Evolutionary conservation across 129 eudicot genomes (phyloP), one percentile per base, ranked within the genome.

Genomic region (Glebionis coronaria): DNA sequence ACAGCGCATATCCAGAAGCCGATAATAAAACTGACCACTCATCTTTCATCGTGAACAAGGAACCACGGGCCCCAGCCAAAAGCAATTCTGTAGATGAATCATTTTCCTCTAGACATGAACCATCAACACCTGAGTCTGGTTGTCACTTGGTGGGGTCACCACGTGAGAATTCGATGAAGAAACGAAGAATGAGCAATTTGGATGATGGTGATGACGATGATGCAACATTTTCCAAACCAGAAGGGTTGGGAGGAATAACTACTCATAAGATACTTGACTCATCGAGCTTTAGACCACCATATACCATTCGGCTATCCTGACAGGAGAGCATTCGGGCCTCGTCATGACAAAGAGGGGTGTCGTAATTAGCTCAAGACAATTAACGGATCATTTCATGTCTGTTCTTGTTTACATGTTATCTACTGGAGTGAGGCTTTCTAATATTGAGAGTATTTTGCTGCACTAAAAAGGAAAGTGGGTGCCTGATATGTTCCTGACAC

Each of bases 41-140:
- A 4, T 80, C 82, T 0, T 35, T 35, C 42, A 46, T 55, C 13
- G 40, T 68, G 23, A 80, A 83, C 49, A 60, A 70, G 58, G 82
- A 70, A 69, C 16, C 42, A 35, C 42, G 44, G 27, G 61, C 38
- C 29, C 76, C 61, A 18, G 19, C 59, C 9, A 56, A 81, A 55
- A 81, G 78, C 69, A 63, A 71, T 42, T 69, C 82, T 16, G 42
- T 76, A 13, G 80, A 82, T 54, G 87, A 85, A 80, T 2, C 42
- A 6, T 7, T 35, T 35, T 35, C 42, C 42, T 7, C 42, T 35
- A 80, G 76, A 54, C 81, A 73, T 29, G 87, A 85, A 74, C 91
- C 96, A 9, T 79, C 52, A 28, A 78, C 91, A 23, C 96, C 96
- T 0, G 96, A 88, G 58, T 85, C 91, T 14, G 79, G 79, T 65